Evolutionary conservation across 176 grass and related monocot genomes (phyloP), one percentile per base, ranked within the genome.

Genomic region (Carex pumila): DNA sequence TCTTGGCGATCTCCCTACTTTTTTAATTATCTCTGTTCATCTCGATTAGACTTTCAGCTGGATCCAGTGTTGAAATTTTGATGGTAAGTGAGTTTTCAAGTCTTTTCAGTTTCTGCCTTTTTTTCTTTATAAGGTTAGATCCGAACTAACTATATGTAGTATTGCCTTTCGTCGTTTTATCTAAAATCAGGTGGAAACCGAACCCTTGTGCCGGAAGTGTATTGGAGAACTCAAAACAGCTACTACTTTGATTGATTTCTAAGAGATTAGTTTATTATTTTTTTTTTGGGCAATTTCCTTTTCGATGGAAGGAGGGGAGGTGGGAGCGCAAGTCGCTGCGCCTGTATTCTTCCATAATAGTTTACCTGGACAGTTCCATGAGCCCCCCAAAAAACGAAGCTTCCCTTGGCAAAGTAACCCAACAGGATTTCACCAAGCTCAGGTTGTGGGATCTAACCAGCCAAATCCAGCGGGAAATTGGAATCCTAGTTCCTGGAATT

Each of bases 401-500:
- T 81, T 79, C 34, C 89, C 81, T 47, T 83, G 86, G 65, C 29
- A 80, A 13, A 18, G 55, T 13, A 61, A 85, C 37, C 67, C 79
- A 25, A 30, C 63, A 19, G 59, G 68, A 30, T 72, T 77, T 67
- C 84, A 61, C 21, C 89, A 85, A 75, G 79, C 75, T 58, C 88
- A 77, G 19, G 37, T 84, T 50, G 49, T 79, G 88, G 85, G 60
- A n/a, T 49, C 73, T 59, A 14, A 61, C 58, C 21, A 71, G 81
- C 53, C 82, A 9, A 83, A 82, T 65, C 60, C 77, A 1, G 17
- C 21, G 5, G 91, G 78, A 6, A 92, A 87, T 89, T 99, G 96
- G 96, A 95, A 99, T 86, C 91, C 91, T 29, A 88, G 80, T 61
- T 86, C 90, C 81, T 99, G 96, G 96, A 90, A 95, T 56, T 99